Percentiles rank a stretch among this genome's conserved stretches.
Conservation (phyloP, 2,329 filamentous ascomycete species). For the Xylariomycetidae sp. region DNA sequence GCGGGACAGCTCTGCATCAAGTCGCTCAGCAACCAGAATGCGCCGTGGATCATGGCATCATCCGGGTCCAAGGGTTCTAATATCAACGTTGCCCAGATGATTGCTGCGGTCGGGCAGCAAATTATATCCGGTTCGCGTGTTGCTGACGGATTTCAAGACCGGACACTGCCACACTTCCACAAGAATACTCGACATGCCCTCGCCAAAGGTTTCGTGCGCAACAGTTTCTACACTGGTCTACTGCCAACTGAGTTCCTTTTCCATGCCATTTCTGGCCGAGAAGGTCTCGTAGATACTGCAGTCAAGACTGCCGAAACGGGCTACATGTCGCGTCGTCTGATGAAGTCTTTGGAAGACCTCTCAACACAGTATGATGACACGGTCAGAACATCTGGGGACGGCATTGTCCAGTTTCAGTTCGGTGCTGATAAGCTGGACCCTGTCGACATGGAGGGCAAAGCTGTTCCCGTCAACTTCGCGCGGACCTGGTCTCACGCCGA, state of each 20-base stretch:
- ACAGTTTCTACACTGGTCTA: constrained; percentile 94
- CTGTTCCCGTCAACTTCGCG: constrained; percentile 85
- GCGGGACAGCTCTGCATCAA: constrained; percentile 88
- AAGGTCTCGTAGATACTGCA: constrained; percentile 96
- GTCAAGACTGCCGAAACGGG: constrained; percentile 98
- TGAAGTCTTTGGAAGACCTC: constrained; percentile 96
- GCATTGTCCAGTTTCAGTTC: constrained; percentile 94
- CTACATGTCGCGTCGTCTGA: constrained; percentile 96
- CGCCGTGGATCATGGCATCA: constrained; percentile 92
- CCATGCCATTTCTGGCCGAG: constrained; percentile 96
- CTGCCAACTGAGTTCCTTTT: constrained; percentile 92
- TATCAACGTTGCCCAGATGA: constrained; percentile 99
- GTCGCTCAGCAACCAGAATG: constrained; percentile 84
- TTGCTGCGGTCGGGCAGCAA: constrained; percentile 93
- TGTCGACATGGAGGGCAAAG: constrained; percentile 94
- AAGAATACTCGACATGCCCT: constrained; percentile 90
- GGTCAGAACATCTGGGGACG: constrained; percentile 81
- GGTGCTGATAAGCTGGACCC: constrained; percentile 94
- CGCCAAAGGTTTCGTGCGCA: constrained; percentile 92
- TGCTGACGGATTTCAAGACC: constrained; percentile 91
- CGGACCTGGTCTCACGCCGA: constrained; percentile 82
- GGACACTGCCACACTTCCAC: constrained; percentile 89
- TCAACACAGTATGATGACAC: constrained; percentile 93
- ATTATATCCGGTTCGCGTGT: constrained; percentile 95
- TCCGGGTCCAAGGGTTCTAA: constrained; percentile 95